Base-by-base conservation (phyloP, 371 early-diverging fungal species). In the Mucor irregularis region DNA sequence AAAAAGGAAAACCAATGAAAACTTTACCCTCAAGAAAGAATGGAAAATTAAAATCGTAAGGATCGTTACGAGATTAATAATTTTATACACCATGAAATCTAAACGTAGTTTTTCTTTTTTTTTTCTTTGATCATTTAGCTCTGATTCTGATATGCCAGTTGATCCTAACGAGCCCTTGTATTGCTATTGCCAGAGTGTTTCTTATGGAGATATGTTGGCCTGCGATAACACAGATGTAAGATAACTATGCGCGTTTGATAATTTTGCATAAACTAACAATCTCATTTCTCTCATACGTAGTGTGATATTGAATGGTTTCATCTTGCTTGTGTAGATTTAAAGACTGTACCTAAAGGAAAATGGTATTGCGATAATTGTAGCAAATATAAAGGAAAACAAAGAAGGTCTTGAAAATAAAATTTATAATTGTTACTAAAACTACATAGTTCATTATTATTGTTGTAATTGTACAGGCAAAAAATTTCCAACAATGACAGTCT, bases 221-320 rank as follows among this genome's bases (percentile, higher is more conserved):
- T 97, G 98, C 66, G 98, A 97, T 64, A 91, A 94, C 53, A 80
- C 80, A n/a, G 92, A 93, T 58, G 92, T 92, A 84, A 63, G 81
- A 68, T 8, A 30, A n/a, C n/a, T n/a, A n/a, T n/a, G n/a, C n/a
- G n/a, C n/a, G n/a, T n/a, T n/a, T n/a, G n/a, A n/a, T n/a, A n/a
- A n/a, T n/a, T n/a, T n/a, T n/a, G n/a, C 13, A 34, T 24, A 42
- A 40, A 17, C 2, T n/a, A 37, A 37, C 4, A 44, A 44, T 14
- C 4, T 19, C 28, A 26, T 8, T 49, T 14, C 9, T 13, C 11
- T 49, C 45, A 39, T 26, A 21, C 6, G 60, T 63, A 90, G 87
- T 97, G 96, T 65, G 89, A 89, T 44, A 86, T 90, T 47, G 93
- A 94, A 68, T 98, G 98, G 98, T 97, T 95, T 76, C 98, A 98